Evolutionary conservation across 1,284 basidiomycete species (phyloP).

Genomic region (Golubevia sp.): DNA sequence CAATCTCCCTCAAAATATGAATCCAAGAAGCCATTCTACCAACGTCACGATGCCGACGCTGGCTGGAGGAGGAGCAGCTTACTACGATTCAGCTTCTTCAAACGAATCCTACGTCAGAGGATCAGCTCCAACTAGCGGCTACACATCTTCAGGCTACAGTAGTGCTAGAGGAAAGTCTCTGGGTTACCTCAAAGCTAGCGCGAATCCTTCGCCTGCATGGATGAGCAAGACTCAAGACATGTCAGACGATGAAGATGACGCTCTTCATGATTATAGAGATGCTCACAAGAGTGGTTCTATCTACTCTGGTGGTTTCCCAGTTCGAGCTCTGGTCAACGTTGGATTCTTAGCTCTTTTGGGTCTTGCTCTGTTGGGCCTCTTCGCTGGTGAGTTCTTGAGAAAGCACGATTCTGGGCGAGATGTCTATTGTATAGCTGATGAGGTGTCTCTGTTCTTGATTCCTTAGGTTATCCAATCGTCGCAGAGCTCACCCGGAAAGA

Average conservation of each 20-base stretch:
- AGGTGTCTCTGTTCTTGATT: no score
- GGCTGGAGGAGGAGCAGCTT: no score
- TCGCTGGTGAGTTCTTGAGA: no score
- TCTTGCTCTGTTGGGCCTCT: not conserved
- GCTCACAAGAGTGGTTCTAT: not conserved
- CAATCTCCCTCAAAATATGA: not conserved
- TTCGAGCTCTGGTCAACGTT: not conserved
- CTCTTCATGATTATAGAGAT: not conserved
- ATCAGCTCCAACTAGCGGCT: not conserved
- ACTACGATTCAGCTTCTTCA: not conserved
- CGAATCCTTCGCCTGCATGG: not conserved
- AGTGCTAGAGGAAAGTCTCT: not conserved
- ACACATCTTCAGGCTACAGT: not conserved
- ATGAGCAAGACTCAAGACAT: not conserved
- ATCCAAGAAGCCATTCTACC: not conserved
- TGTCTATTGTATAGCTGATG: no score
- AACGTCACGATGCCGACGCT: not conserved
- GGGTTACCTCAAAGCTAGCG: not conserved
- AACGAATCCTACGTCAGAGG: not conserved
- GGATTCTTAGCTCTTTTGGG: not conserved
- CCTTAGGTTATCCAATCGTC: slow-evolving; percentile 2
- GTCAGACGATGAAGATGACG: not conserved
- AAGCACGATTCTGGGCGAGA: no score
- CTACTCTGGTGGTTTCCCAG: not conserved
- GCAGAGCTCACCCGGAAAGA: not conserved